These are phyloP conservation scores for Cydonia oblonga DNA, from an alignment of 331 rosid genomes.

Conservation along the genomic window DNA sequence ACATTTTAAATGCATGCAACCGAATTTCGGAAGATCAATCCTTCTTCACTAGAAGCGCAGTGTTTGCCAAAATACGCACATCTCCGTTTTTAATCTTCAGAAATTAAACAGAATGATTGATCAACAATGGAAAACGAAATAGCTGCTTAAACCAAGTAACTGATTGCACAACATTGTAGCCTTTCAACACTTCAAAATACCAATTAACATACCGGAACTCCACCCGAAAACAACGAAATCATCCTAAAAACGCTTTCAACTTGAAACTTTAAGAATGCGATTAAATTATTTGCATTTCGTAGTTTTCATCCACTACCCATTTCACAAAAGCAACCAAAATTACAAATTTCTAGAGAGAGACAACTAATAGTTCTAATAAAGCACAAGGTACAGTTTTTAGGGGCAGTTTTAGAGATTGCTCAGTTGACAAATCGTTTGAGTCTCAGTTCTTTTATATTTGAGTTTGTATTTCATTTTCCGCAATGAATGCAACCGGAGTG, in stretches of 20 bases:
- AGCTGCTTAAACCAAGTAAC: neutral
- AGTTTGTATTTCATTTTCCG: too few species aligned
- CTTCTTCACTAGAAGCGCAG: slow-evolving; percentile 59
- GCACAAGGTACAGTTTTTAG: neutral
- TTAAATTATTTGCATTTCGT: too few species aligned
- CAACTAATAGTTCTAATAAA: neutral
- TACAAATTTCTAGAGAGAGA: neutral
- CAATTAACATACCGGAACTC: neutral
- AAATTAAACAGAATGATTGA: slow-evolving; percentile 12
- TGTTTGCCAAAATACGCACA: slow-evolving; percentile 54
- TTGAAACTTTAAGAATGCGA: neutral
- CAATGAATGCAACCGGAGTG: too few species aligned
- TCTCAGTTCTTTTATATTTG: too few species aligned
- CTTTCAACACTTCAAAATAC: neutral
- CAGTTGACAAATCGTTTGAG: too few species aligned
- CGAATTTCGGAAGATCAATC: slow-evolving; percentile 92
- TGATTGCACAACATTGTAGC: neutral
- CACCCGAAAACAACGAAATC: neutral
- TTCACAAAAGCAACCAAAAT: neutral
- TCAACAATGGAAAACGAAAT: neutral
- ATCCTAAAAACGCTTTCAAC: neutral
- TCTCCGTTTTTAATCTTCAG: slow-evolving; percentile 67
- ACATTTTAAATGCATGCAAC: slow-evolving; percentile 82
- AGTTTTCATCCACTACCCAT: neutral
- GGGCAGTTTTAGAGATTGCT: too few species aligned